Conservation (phyloP, 129 eudicot species). For the Tagetes erecta region DNA sequence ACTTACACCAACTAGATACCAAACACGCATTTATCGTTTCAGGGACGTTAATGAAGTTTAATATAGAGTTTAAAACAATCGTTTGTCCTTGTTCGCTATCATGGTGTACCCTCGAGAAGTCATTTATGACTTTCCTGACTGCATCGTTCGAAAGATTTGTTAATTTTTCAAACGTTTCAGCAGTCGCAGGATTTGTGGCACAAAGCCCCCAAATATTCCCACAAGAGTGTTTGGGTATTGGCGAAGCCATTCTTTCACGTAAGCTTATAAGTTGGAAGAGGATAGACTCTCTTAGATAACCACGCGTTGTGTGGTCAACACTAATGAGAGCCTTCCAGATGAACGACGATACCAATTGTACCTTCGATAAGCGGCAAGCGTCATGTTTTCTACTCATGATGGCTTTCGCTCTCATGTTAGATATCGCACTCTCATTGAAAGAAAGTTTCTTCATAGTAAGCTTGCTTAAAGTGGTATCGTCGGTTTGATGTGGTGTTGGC, state of each 20-base stretch:
- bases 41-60: not conserved
- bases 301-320: not conserved
- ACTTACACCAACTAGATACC: not conserved
- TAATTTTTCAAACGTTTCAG: not conserved
- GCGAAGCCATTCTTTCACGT: not conserved
- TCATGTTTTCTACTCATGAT: not conserved
- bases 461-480: not conserved
- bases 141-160: not conserved
- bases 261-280: not conserved
- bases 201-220: not conserved
- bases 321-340: not conserved
- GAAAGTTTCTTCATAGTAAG: not conserved
- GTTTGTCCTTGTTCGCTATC: not conserved
- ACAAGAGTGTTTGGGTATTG: not conserved
- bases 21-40: not conserved
- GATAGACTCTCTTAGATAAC: not conserved
- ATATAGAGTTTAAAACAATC: not conserved
- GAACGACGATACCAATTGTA: not conserved
- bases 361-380: not conserved
- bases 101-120: not conserved
- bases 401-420: not conserved
- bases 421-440: not conserved
- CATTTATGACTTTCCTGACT: not conserved
- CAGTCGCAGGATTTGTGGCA: not conserved
- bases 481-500: not conserved